Evolutionary conservation across 2,329 filamentous ascomycete genomes (phyloP), one percentile per base, ranked within the genome.

Genomic region (Diplodia intermedia): DNA sequence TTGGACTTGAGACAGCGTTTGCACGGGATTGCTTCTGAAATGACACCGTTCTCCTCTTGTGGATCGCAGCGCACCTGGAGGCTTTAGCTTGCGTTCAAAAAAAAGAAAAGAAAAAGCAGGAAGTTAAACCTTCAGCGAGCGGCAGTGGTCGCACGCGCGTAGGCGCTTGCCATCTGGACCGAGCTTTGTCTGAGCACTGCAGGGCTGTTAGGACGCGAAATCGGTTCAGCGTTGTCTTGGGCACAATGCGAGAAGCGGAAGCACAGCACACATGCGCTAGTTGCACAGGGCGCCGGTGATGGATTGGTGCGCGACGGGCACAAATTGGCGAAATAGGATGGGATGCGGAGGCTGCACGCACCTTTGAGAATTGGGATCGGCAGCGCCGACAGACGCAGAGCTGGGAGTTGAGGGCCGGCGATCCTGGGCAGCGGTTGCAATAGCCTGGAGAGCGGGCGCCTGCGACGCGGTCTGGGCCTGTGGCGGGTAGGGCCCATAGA

Each of bases 1-100:
- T 57, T 61, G 18, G 92, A 91, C 80, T 96, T 97, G 62, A 87
- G 86, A 77, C 93, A 97, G 71, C 93, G 87, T 77, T 79, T 81
- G 70, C 83, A 85, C 4, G 82, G 79, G 4, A 88, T 88, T 29
- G 90, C 86, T 40, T 68, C 56, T 29, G 66, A 68, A 26, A 68
- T 68, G 3, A 84, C 83, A 49, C 89, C 86, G 20, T 79, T 79
- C 2, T 85, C 83, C 71, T 93, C 90, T 29, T 91, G 90, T 75
- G 97, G 66, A 55, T 68, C 93, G 80, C 93, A 97, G 72, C 92
- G 90, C 69, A 97, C 93, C 78, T 82, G 52, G n/a, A 14, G 11
- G 20, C 20, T 18, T 62, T 40, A 63, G 43, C 20, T 20, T n/a
- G 36, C 8, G 14, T n/a, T 38, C 18, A 23, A 47, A n/a, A n/a